A percentile compares a stretch with the other conserved stretches of the same genome.
Evolutionary conservation across 2,329 filamentous ascomycete genomes (phyloP).

Genomic region (Botrytis pseudocinerea): DNA sequence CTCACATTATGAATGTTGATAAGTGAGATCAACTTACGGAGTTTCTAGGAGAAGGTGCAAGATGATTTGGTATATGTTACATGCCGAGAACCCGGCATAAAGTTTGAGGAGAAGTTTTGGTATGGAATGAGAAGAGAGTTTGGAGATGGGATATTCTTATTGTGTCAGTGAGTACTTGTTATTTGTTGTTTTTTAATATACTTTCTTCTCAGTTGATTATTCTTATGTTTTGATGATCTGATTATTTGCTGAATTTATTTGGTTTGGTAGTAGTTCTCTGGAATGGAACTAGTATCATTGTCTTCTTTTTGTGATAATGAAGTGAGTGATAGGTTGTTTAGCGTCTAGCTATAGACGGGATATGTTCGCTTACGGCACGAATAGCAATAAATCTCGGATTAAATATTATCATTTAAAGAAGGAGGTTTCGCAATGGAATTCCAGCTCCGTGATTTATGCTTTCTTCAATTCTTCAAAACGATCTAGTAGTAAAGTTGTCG

Average conservation of each 20-base stretch:
- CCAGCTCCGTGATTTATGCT: not conserved
- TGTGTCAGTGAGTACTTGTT: not conserved
- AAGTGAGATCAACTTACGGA: rapidly evolving
- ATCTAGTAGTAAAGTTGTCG: rapidly evolving
- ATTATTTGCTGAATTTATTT: not conserved
- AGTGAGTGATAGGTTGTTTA: not conserved
- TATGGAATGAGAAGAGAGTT: not conserved
- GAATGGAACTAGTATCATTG: not conserved
- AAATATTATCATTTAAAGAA: not conserved
- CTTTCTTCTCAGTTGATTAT: not conserved
- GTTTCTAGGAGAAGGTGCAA: rapidly evolving
- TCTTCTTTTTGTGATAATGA: not conserved
- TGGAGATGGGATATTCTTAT: not conserved
- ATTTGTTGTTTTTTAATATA: not conserved
- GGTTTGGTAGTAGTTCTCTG: not conserved
- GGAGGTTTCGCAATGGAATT: not conserved
- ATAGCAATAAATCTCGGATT: not conserved
- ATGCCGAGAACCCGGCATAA: not conserved
- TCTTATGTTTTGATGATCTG: not conserved
- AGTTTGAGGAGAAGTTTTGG: not conserved
- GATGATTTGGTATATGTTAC: too few species aligned
- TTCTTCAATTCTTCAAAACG: not conserved
- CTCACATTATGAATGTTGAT: rapidly evolving
- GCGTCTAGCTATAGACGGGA: not conserved
- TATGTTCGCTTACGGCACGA: not conserved